These are phyloP conservation scores for Kurtzmaniella natalensis DNA, from an alignment of 1,139 yeast species.

Conservation along the genomic window DNA sequence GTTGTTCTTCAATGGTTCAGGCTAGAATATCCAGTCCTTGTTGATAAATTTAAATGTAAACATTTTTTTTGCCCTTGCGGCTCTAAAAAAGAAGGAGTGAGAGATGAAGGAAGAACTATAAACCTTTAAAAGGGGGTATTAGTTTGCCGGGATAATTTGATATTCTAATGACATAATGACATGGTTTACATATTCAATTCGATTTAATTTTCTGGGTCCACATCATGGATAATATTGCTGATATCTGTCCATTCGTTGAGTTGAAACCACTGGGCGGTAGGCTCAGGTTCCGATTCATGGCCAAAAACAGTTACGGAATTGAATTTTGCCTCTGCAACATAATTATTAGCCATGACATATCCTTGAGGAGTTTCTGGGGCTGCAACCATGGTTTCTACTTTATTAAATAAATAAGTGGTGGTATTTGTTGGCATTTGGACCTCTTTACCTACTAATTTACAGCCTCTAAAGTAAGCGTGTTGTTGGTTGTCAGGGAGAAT, in stretches of 20 bases:
- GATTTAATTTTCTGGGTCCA: not conserved
- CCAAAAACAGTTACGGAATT: slow-evolving; percentile 30
- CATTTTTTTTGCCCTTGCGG: no score
- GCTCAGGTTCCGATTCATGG: slow-evolving; percentile 32
- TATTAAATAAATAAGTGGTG: slow-evolving; percentile 28
- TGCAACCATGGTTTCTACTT: slow-evolving; percentile 24
- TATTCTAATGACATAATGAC: no score
- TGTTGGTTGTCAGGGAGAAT: slow-evolving; percentile 13
- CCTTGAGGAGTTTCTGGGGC: slow-evolving; percentile 16
- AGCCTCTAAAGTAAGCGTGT: slow-evolving; percentile 38
- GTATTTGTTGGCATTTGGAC: slow-evolving; percentile 17
- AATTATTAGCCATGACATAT: slow-evolving; percentile 22
- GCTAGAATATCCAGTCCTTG: no score
- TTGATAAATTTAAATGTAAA: no score
- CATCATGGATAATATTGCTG: slow-evolving; percentile 26
- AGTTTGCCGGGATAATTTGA: no score
- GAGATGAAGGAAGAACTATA: no score
- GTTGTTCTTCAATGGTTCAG: no score
- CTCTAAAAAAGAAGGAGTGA: no score
- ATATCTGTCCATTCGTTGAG: slow-evolving; percentile 33
- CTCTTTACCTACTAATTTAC: slow-evolving; percentile 30
- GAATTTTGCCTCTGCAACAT: slow-evolving; percentile 30
- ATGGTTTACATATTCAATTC: no score
- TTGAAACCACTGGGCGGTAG: slow-evolving; percentile 29
- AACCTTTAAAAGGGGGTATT: no score